These are phyloP conservation scores for Gillenia trifoliata DNA, from an alignment of 306 rosid species.

Conservation along the genomic window DNA sequence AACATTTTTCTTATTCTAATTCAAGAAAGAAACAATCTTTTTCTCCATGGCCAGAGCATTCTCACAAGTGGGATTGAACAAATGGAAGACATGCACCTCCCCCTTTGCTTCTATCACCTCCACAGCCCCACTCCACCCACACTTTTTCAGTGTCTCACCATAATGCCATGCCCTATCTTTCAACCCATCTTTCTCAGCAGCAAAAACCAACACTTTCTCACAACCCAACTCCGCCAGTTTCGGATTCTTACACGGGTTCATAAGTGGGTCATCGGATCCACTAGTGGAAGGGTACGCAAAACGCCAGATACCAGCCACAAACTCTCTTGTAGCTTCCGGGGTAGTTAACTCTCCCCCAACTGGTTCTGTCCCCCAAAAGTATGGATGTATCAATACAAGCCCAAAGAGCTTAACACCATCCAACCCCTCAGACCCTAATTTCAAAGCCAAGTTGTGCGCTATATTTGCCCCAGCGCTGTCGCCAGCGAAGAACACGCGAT, in stretches of 20 bases:
- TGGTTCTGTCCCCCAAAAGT: slow-evolving; percentile 6
- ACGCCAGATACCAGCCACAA: neutral
- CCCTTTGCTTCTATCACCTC: slow-evolving; percentile 4
- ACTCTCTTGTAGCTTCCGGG: too few species aligned
- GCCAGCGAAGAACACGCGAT: slow-evolving; percentile 37
- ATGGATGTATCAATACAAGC: slow-evolving; percentile 24
- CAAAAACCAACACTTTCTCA: slow-evolving; percentile 20
- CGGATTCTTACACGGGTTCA: slow-evolving; percentile 28
- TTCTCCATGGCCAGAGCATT: neutral
- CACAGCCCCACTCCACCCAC: slow-evolving; percentile 39
- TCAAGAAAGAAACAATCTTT: neutral
- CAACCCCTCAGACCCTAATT: neutral
- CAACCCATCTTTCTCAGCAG: slow-evolving; percentile 22
- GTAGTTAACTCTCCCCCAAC: neutral
- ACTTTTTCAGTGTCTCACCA: slow-evolving; percentile 13
- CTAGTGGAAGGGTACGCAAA: neutral
- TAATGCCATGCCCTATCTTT: slow-evolving; percentile 24
- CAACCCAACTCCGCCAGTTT: slow-evolving; percentile 18
- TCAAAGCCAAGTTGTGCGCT: slow-evolving; percentile 37
- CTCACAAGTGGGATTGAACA: neutral
- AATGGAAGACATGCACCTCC: slow-evolving; percentile 42
- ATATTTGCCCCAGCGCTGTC: slow-evolving; percentile 70
- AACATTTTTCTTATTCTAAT: neutral
- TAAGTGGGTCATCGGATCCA: slow-evolving; percentile 24
- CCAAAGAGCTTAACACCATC: slow-evolving; percentile 1